Conservation (phyloP, 352 stramenopile genomes). For the Nothophytophthora sp. region DNA sequence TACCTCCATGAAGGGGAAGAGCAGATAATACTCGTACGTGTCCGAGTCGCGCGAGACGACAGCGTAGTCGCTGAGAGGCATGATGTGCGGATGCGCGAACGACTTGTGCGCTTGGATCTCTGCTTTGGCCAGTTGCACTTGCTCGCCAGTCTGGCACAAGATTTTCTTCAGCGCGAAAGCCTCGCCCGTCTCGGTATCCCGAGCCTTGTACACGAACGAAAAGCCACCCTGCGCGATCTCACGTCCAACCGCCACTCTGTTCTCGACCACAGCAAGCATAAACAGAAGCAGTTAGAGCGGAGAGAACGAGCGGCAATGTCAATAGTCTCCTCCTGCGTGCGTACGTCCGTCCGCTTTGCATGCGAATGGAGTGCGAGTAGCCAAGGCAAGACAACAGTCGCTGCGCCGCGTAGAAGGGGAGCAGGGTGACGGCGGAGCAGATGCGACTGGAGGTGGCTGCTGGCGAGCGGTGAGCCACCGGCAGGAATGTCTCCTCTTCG, state of each 20-base stretch:
- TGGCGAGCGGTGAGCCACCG: conserved; percentile 12
- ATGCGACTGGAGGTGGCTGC: conserved; percentile 29
- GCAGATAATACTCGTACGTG: conserved; percentile 76
- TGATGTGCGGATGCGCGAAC: conserved; percentile 81
- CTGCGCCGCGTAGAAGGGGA: conserved; percentile 61
- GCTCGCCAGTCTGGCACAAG: conserved; percentile 82
- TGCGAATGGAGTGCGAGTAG: conserved; percentile 58
- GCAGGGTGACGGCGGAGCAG: conserved; percentile 59
- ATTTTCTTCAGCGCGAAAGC: conserved; percentile 91
- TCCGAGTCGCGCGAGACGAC: conserved; percentile 50
- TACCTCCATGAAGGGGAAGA: conserved; percentile 88
- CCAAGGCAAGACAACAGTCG: conserved; percentile 73
- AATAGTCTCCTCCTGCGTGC: conserved; percentile 11
- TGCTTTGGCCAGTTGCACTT: conserved; percentile 73
- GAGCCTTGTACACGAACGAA: conserved; percentile 83
- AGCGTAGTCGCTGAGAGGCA: conserved; percentile 81
- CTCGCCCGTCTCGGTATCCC: conserved; percentile 72
- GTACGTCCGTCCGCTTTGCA: conserved; percentile 82
- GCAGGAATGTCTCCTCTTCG: conserved; percentile 39
- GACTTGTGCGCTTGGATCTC: conserved; percentile 83
- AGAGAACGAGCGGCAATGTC: not conserved
- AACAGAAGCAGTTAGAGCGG: not conserved
- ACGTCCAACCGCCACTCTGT: conserved; percentile 51
- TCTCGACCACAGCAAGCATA: conserved; percentile 1
- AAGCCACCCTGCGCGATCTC: conserved; percentile 89